Evolutionary conservation across 2,329 filamentous ascomycete genomes (phyloP), one percentile per base, ranked within the genome.

Genomic region (Exophiala oligosperma): DNA sequence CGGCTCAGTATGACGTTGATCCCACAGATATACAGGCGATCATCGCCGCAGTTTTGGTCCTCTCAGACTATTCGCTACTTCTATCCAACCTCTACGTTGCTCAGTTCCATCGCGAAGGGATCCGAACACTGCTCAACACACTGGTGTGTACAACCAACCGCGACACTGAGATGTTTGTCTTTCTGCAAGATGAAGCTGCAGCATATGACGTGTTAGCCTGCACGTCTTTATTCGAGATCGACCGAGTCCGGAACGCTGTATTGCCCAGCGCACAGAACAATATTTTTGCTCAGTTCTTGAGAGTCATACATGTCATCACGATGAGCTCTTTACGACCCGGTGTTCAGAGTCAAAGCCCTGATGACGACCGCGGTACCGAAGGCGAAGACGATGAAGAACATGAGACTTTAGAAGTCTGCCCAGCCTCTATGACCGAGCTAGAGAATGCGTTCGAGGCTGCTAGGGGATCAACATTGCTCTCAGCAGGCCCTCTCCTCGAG

Each of bases 121-220:
- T 35, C 1, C 26, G 47, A 23, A 49, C 37, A 12, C 14, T 49
- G 11, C 32, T 49, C 17, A 49, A 49, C 4, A 35, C 47, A 14
- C 28, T 49, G 4, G 47, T 21, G 9, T 21, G 32, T 9, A 49
- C 32, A 21, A 29, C 28, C 8, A 29, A 29, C 46, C 41, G 28
- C 11, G 23, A 44, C 21, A 43, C 44, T 23, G 51, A 53, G 24
- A 29, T 53, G 40, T 44, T 43, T 9, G 35, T 44, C 23, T 53
- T 53, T 37, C 38, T 53, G 24, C 44, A 47, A 38, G 37, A 53
- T 8, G 40, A 53, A 37, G n/a, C 46, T 26, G 51, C 51, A 17
- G 46, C 46, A 17, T 53, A 53, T 14, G 51, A 53, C n/a, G 51
- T 53, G 12, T 38, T 53, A 9, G 51, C 51, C 32, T 53, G 51